A percentile compares a stretch with the other conserved stretches of the same genome.
Conservation (phyloP, 2,329 filamentous ascomycete species). For the Diaporthe citrichinensis region DNA sequence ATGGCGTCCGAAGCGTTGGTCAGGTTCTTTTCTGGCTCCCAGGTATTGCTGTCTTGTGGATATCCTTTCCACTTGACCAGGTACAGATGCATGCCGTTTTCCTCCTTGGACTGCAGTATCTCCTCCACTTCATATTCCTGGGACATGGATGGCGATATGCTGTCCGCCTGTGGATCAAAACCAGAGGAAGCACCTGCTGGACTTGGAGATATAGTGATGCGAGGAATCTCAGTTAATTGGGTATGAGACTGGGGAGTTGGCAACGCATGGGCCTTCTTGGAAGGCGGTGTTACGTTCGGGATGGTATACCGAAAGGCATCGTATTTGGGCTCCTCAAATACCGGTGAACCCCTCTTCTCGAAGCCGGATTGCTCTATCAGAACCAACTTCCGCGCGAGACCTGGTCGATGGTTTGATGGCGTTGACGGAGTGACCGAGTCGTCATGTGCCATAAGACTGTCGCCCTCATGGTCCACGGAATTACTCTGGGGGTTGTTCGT, state of each 20-base stretch:
- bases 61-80: background rate
- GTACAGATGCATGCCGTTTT: background rate
- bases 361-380: too few species aligned
- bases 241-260: background rate
- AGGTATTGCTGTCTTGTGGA: background rate
- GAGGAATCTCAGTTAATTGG: background rate
- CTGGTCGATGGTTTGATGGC: too few species aligned
- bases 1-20: background rate
- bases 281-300: background rate
- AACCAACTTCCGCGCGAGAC: background rate
- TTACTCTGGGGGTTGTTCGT: background rate
- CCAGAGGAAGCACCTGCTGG: accelerated
- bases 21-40: background rate
- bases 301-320: too few species aligned
- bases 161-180: background rate
- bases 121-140: constrained; percentile 3
- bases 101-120: background rate
- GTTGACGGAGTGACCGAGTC: background rate
- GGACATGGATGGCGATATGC: background rate
- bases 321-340: background rate
- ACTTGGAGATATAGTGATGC: background rate
- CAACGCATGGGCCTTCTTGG: background rate
- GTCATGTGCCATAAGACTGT: background rate
- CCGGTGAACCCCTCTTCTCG: background rate
- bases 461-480: background rate